Evolutionary conservation across 2,329 filamentous ascomycete species (phyloP).

Genomic region (Phialophora macrospora): DNA sequence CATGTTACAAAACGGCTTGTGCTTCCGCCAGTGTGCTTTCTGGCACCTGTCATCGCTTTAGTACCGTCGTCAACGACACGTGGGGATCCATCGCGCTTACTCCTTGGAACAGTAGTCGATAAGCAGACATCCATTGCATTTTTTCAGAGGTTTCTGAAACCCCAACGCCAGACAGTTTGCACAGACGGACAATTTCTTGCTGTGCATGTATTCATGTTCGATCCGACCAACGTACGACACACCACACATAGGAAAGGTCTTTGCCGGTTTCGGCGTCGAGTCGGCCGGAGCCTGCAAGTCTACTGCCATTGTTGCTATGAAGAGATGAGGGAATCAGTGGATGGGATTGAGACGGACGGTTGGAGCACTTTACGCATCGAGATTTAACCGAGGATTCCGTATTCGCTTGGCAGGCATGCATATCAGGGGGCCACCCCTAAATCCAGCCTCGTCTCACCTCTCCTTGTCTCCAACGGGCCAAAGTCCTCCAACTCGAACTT

Average conservation of each 20-base stretch:
- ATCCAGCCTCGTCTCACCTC: background rate
- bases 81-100: constrained; percentile 8
- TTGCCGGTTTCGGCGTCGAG: constrained; percentile 14
- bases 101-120: constrained; percentile 40
- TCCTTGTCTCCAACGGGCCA: background rate
- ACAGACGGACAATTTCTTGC: constrained; percentile 38
- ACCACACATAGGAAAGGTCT: constrained; percentile 34
- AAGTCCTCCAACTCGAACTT: too few relatives aligned
- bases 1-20: constrained; percentile 39
- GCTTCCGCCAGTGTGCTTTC: constrained; percentile 40
- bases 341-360: background rate
- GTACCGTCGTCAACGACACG: background rate
- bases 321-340: background rate
- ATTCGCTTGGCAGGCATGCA: background rate
- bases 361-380: background rate
- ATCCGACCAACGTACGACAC: constrained; percentile 34
- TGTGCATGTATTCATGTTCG: constrained; percentile 39
- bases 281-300: constrained; percentile 3
- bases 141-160: constrained; percentile 38
- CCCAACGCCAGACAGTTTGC: constrained; percentile 37
- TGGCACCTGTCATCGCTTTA: constrained; percentile 36
- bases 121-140: constrained; percentile 36
- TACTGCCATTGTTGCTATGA: background rate
- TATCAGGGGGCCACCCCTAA: background rate
- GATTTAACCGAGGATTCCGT: background rate